Evolutionary conservation across 2,329 filamentous ascomycete genomes (phyloP).

Genomic region (Cyclaneusma minus): DNA sequence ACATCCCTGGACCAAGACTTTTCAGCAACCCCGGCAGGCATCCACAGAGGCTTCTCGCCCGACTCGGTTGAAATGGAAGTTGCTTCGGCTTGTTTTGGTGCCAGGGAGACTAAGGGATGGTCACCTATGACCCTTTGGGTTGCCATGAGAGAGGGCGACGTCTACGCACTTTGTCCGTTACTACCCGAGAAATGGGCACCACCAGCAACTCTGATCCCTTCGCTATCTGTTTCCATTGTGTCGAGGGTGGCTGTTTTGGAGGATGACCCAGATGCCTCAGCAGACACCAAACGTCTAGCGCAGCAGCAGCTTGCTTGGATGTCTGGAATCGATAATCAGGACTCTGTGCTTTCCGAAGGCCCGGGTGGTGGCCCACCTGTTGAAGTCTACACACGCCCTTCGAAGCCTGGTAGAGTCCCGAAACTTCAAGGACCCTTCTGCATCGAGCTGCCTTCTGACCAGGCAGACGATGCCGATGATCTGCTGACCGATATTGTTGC

Average conservation of each 20-base stretch:
- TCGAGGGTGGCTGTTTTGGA: conserved; percentile 51
- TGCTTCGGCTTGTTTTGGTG: conserved; percentile 68
- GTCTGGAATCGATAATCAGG: conserved; percentile 47
- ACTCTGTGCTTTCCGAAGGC: conserved; percentile 37
- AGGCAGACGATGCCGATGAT: conserved; percentile 38
- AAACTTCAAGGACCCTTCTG: conserved; percentile 47
- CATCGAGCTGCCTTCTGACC: conserved; percentile 31
- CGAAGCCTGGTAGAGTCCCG: conserved; percentile 39
- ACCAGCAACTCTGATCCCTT: conserved; percentile 61
- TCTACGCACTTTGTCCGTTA: conserved; percentile 86
- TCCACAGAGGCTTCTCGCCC: conserved; percentile 71
- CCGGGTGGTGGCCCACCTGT: conserved; percentile 30
- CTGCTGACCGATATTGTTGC: conserved; percentile 45
- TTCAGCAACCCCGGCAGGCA: conserved; percentile 55
- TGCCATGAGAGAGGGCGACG: conserved; percentile 84
- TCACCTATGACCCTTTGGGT: conserved; percentile 93
- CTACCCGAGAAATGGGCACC: conserved; percentile 77
- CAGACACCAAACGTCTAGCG: conserved; percentile 37
- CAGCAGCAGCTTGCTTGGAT: conserved; percentile 55
- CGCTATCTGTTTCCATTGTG: conserved; percentile 69
- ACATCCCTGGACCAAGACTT: conserved; percentile 72
- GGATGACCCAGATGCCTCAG: conserved; percentile 37
- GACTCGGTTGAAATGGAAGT: conserved; percentile 91
- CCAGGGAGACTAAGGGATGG: conserved; percentile 63
- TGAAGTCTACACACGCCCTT: conserved; percentile 41